Percentiles rank a stretch among this genome's conserved stretches.
These are phyloP conservation scores for Pseudomassariella vexata DNA, from an alignment of 2,329 filamentous ascomycete species.

Conservation along the genomic window DNA sequence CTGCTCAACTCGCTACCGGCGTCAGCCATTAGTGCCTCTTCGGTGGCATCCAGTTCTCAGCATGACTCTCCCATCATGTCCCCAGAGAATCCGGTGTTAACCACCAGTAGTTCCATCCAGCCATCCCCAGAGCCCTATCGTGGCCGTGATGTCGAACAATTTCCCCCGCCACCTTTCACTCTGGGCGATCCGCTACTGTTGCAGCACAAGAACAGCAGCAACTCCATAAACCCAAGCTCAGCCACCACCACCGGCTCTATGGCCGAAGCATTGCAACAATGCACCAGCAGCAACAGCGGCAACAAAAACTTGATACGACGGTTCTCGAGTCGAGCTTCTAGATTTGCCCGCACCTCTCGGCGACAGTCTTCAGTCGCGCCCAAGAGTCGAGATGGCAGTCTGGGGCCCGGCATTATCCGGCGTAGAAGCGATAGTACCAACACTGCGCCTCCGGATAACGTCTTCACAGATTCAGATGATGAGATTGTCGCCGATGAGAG, in stretches of 20 bases:
- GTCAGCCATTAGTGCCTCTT: slow-evolving; percentile 51
- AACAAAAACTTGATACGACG: slow-evolving; percentile 75
- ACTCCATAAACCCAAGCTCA: slow-evolving; percentile 58
- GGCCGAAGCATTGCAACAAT: slow-evolving; percentile 31
- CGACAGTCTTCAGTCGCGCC: slow-evolving; percentile 73
- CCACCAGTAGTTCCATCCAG: slow-evolving; percentile 58
- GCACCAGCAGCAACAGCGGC: slow-evolving; percentile 33
- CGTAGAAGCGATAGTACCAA: slow-evolving; percentile 86
- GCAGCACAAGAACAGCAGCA: slow-evolving; percentile 52
- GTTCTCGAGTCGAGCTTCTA: slow-evolving; percentile 74
- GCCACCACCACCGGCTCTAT: slow-evolving; percentile 52
- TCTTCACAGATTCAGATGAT: slow-evolving; percentile 50
- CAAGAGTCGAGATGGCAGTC: slow-evolving; percentile 77
- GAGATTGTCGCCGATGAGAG: slow-evolving; percentile 42
- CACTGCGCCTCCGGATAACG: slow-evolving; percentile 47
- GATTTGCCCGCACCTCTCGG: slow-evolving; percentile 55
- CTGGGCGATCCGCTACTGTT: slow-evolving; percentile 70
- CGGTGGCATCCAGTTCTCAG: slow-evolving; percentile 48
- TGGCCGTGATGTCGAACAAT: slow-evolving; percentile 47
- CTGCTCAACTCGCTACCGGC: slow-evolving; percentile 35
- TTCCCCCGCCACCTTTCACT: slow-evolving; percentile 52
- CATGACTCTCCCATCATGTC: slow-evolving; percentile 54
- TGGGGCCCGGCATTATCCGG: slow-evolving; percentile 82
- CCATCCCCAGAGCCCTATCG: slow-evolving; percentile 60
- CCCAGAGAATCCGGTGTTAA: slow-evolving; percentile 45